Conservation (phyloP, 108 stramenopile species). For the Nitzschia putrida region DNA sequence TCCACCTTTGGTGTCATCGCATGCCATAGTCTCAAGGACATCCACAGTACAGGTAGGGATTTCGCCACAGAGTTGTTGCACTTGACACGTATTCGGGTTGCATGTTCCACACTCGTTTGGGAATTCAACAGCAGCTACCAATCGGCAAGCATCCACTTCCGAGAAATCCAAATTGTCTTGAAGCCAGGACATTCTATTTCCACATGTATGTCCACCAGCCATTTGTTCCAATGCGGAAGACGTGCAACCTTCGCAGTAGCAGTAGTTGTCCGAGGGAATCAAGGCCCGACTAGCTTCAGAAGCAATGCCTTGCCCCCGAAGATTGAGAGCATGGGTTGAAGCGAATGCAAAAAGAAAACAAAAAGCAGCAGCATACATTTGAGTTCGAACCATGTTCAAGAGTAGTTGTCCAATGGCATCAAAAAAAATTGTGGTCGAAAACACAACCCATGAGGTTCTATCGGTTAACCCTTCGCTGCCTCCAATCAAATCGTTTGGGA, state of each 20-base stretch:
- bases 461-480: too few species aligned
- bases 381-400: too few species aligned
- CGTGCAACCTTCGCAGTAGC: conserved; percentile 58
- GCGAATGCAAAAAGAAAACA: too few species aligned
- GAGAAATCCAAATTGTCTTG: conserved; percentile 43
- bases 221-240: conserved; percentile 37
- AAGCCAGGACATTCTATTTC: conserved; percentile 64
- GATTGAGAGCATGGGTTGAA: too few species aligned
- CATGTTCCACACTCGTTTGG: conserved; percentile 21
- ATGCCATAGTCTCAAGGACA: not conserved
- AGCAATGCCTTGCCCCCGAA: too few species aligned
- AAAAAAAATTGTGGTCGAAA: too few species aligned
- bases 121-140: conserved; percentile 4
- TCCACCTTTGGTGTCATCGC: not conserved
- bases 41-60: not conserved
- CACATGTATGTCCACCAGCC: conserved; percentile 61
- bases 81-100: conserved; percentile 10
- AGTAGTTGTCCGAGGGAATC: too few species aligned
- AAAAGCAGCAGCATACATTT: too few species aligned
- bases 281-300: too few species aligned
- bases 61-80: conserved; percentile 1
- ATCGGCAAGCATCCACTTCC: conserved; percentile 27
- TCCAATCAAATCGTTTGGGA: too few species aligned
- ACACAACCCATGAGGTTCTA: too few species aligned
- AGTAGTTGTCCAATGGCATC: too few species aligned